Conservation (phyloP, 106 monocot genomes). For the Platanthera guangdongensis region DNA sequence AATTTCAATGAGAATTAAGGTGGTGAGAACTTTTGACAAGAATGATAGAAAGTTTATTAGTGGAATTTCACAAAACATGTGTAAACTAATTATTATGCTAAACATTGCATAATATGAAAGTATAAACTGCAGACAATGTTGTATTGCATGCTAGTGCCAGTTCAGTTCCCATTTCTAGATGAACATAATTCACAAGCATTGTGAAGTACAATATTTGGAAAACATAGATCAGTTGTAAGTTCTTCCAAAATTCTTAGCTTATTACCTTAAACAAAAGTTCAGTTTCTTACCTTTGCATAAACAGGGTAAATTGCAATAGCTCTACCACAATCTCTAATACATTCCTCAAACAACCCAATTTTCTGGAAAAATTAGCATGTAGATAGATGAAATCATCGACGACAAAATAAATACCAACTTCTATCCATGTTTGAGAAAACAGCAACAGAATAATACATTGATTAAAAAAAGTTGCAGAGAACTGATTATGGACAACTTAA, state of each 20-base stretch:
- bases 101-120: neutral
- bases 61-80: no score
- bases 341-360: conserved; percentile 5
- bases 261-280: neutral
- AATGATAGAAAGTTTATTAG: no score
- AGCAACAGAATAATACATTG: neutral
- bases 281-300: conserved; percentile 8
- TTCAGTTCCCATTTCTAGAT: neutral
- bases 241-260: neutral
- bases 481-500: neutral
- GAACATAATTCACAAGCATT: neutral
- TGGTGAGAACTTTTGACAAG: no score
- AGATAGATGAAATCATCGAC: neutral
- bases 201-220: neutral
- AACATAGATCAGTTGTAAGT: neutral
- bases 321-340: conserved; percentile 7
- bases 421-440: neutral
- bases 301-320: conserved; percentile 5
- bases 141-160: neutral
- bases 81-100: neutral
- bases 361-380: conserved; percentile 1
- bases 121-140: neutral
- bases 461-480: neutral
- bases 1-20: no score
- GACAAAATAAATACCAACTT: neutral